phyloP scores from a whole-genome alignment of 805 yeast genomes.

The Lipomyces mesembrius region DNA sequence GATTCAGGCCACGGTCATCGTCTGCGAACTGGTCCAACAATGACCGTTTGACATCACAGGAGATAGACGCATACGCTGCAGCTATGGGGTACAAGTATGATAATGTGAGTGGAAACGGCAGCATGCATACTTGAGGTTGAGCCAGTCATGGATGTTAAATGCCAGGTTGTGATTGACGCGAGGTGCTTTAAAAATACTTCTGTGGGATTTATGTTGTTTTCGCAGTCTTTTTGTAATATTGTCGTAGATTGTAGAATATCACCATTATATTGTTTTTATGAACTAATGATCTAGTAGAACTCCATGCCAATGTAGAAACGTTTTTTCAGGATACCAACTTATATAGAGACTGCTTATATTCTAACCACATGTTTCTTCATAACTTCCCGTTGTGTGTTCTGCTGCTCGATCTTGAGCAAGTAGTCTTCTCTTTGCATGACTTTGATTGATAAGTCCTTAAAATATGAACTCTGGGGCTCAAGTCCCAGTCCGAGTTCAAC shows the following conservation, averaged over 20 bases:
- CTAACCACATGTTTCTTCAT: conserved; percentile 40
- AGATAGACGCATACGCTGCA: conserved; percentile 54
- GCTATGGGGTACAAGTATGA: conserved; percentile 51
- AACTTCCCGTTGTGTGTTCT: conserved; percentile 47
- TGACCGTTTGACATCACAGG: conserved; percentile 54
- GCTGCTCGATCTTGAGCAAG: conserved; percentile 43
- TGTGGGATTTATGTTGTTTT: neutral
- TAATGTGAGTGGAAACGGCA: conserved; percentile 3
- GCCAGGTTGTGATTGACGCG: neutral
- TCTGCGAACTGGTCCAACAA: conserved; percentile 57
- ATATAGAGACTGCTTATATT: conserved; percentile 1
- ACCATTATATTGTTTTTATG: neutral
- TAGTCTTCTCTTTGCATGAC: conserved; percentile 49
- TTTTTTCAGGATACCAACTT: neutral
- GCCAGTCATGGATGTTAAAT: neutral
- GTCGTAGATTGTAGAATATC: neutral
- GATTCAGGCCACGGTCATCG: conserved; percentile 60
- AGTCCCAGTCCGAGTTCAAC: conserved; percentile 65
- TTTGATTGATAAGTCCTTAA: conserved; percentile 53
- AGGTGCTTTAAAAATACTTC: neutral
- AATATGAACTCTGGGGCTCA: conserved; percentile 63
- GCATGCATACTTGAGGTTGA: neutral
- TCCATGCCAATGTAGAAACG: neutral
- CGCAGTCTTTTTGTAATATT: neutral
- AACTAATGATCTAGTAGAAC: neutral